Base-by-base conservation (phyloP, 1,284 basidiomycete species). In the Marasmius fiardii region DNA sequence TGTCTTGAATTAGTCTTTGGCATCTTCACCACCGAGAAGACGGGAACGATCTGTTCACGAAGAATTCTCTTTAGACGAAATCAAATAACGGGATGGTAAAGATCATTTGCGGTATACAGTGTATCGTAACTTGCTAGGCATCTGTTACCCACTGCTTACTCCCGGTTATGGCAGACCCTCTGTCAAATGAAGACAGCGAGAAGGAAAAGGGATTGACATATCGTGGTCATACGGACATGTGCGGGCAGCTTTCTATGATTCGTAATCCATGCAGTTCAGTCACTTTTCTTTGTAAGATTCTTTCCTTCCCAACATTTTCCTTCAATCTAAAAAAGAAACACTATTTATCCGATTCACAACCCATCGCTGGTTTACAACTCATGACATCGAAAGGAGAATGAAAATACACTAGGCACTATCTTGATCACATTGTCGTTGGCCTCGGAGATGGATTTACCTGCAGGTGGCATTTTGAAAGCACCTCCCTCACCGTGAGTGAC, bases 401-500 rank as follows among this genome's bases (percentile, higher is more conserved):
- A 57, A 45, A 51, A 21, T 60, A 58, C 47, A 47, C 58, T 28
- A 37, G 56, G 23, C 59, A 62, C 37, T 59, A 59, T 53, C 57
- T 57, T 24, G 49, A 60, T 20, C 59, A 60, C n/a, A 59, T 62
- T 45, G 54, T 62, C 12, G 62, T 77, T 35, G 77, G 78, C 59
- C 69, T 72, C 14, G 75, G 75, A 48, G 77, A 65, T 77, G 49
- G 70, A 71, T 47, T 77, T 78, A 66, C 66, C 78, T n/a, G 74
- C 76, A 1, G 76, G 75, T 2, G 72, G 71, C 5, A 68, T 69
- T 55, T 62, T 73, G 60, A 71, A 71, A 56, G 68, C 61, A 21
- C 41, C 53, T n/a, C 21, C 61, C 61, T 34, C 61, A 62, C 44
- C 58, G 61, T 21, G 61, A 61, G 60, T 61, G 10, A 53, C 55